Base-by-base conservation (phyloP, 2,329 filamentous ascomycete genomes). In the Sarocladium oryzae region DNA sequence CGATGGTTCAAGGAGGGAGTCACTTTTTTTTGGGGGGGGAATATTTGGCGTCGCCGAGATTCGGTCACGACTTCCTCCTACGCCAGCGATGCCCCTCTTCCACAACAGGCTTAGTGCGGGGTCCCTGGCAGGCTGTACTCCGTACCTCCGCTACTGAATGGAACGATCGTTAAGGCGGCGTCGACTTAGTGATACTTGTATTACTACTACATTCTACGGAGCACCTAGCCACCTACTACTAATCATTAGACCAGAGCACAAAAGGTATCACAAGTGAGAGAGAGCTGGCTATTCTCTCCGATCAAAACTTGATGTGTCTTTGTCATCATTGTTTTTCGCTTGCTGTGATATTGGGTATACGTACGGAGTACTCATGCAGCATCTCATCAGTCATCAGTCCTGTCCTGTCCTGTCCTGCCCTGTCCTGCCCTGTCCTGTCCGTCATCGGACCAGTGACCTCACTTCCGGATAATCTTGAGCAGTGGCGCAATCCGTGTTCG, bases 401-500 rank as follows among this genome's bases (percentile, higher is more conserved):
- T n/a, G n/a, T n/a, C n/a, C n/a, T n/a, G n/a, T n/a, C n/a, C n/a
- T n/a, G n/a, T n/a, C n/a, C n/a, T n/a, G n/a, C n/a, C n/a, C n/a
- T n/a, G n/a, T n/a, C n/a, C n/a, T n/a, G n/a, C n/a, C n/a, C n/a
- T n/a, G n/a, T n/a, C n/a, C n/a, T 30, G 7, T 15, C 4, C 20
- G 16, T n/a, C 18, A 8, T n/a, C n/a, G n/a, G 9, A 4, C 33
- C 10, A 23, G 24, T 26, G 15, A 50, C 52, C 50, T 59, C 55
- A 63, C 58, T 77, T 78, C 51, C 68, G 70, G 50, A 78, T 56
- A 20, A 68, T 68, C 61, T 79, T 78, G 23, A 79, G 63, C 50
- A 79, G 60, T 24, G 76, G 75, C 32, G 76, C 73, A 54, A 79
- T 78, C 52, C 72, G 67, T 16, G 69, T 69, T 57, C 62, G 68